phyloP scores from a whole-genome alignment of 768 basidiomycete species.

The Lyophyllum shimeji region DNA sequence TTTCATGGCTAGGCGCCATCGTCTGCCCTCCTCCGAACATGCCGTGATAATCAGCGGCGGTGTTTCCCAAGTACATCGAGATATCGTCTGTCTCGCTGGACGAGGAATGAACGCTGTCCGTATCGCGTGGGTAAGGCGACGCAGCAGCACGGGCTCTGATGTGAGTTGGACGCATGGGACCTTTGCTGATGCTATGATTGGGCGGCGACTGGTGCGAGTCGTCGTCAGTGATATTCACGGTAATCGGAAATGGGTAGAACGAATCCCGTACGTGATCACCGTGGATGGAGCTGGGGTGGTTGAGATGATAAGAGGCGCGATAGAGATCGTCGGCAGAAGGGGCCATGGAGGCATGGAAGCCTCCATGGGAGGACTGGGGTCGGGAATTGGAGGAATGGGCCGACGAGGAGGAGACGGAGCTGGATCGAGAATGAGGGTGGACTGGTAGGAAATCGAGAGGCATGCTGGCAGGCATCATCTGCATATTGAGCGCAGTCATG shows the following conservation, averaged over 20 bases:
- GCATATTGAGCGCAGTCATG: conserved; percentile 77
- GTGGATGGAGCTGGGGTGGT: conserved; percentile 44
- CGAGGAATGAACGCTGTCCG: conserved; percentile 84
- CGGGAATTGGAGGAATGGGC: conserved; percentile 72
- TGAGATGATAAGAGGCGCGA: conserved; percentile 59
- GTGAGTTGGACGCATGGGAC: conserved; percentile 72
- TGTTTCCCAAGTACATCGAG: conserved; percentile 66
- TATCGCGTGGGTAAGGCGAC: conserved; percentile 84
- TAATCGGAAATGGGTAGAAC: conserved; percentile 15
- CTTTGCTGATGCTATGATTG: conserved; percentile 75
- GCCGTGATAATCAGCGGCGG: conserved; percentile 60
- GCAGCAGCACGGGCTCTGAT: conserved; percentile 78
- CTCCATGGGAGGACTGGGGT: conserved; percentile 76
- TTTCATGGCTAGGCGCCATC: conserved; percentile 48
- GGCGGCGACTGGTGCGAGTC: conserved; percentile 61
- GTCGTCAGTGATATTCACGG: conserved; percentile 20
- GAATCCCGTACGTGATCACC: conserved; percentile 41
- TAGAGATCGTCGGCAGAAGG: conserved; percentile 70
- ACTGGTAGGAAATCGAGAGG: conserved; percentile 72
- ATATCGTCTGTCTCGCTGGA: conserved; percentile 90
- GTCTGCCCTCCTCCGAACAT: conserved; percentile 57
- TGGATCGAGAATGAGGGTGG: conserved; percentile 66
- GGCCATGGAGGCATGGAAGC: conserved; percentile 47
- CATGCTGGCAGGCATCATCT: conserved; percentile 65
- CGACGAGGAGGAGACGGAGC: conserved; percentile 75